phyloP scores from a whole-genome alignment of 169 alveolate genomes.

The Plasmodium vivax region DNA sequence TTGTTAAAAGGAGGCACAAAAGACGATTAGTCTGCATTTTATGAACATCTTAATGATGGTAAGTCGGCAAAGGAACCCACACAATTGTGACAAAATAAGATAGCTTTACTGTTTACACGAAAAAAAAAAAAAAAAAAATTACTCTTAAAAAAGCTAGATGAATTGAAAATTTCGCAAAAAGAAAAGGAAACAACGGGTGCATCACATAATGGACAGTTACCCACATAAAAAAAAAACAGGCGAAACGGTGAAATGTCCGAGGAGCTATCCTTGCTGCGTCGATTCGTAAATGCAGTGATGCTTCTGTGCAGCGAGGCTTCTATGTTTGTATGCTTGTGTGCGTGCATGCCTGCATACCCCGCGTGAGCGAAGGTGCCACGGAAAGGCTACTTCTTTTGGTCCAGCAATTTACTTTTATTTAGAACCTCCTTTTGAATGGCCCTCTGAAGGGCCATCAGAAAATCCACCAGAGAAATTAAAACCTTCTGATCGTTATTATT shows the following conservation, averaged over 20 bases:
- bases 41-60: background rate
- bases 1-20: background rate
- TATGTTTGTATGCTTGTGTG: background rate
- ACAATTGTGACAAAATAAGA: background rate
- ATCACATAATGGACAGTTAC: background rate
- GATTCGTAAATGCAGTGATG: background rate
- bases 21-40: background rate
- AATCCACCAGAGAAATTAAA: conserved; percentile 55
- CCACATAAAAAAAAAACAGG: background rate
- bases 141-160: background rate
- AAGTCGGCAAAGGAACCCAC: background rate
- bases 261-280: background rate
- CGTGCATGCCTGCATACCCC: too few relatives aligned
- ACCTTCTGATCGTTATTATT: conserved; percentile 31
- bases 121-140: background rate
- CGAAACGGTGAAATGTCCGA: background rate
- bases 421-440: conserved; percentile 48
- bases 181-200: background rate
- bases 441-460: conserved; percentile 59
- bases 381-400: conserved; percentile 20
- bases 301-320: background rate
- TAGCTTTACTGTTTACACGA: background rate
- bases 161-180: background rate
- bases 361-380: background rate
- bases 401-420: conserved; percentile 20